Percentiles rank a stretch among this genome's conserved stretches.
Conservation (phyloP, 2,329 filamentous ascomycete genomes). For the Aspergillus sp. region DNA sequence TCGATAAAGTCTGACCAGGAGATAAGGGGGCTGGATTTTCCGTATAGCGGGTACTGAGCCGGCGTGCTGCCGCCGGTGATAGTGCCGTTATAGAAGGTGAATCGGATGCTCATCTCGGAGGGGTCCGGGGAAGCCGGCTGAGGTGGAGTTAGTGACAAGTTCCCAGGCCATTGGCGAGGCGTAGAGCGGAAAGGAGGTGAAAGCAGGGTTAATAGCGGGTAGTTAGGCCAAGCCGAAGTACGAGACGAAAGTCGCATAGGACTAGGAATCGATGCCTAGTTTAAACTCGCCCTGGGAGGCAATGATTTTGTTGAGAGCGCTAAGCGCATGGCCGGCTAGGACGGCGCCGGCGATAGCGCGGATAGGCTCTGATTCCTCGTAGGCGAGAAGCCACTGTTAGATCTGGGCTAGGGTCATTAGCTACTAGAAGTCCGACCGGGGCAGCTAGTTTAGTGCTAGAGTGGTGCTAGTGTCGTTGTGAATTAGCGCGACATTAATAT, state of each 20-base stretch:
- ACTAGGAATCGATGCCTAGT: conserved; percentile 49
- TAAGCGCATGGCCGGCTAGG: conserved; percentile 54
- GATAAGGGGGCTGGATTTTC: conserved; percentile 36
- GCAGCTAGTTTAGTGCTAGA: conserved; percentile 51
- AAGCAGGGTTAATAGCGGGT: conserved; percentile 46
- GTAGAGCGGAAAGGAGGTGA: conserved; percentile 73
- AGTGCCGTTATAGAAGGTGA: conserved; percentile 56
- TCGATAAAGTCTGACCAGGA: background rate
- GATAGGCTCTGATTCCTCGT: conserved; percentile 50
- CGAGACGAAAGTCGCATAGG: conserved; percentile 52
- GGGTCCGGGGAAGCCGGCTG: conserved; percentile 33
- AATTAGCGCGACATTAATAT: conserved; percentile 53
- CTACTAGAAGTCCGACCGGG: conserved; percentile 48
- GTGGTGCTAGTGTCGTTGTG: conserved; percentile 53
- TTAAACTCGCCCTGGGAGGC: conserved; percentile 28
- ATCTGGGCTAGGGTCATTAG: conserved; percentile 64
- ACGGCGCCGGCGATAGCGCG: conserved; percentile 49
- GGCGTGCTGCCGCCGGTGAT: conserved; percentile 37
- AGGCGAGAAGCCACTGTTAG: conserved; percentile 76
- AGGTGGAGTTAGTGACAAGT: conserved; percentile 45
- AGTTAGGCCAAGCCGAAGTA: conserved; percentile 54
- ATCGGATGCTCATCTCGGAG: conserved; percentile 49
- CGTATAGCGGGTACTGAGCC: conserved; percentile 53
- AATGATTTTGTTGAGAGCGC: conserved; percentile 36
- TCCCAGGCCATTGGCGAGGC: conserved; percentile 76